Conservation (phyloP, 768 basidiomycete genomes). For the Boletus fagicola region DNA sequence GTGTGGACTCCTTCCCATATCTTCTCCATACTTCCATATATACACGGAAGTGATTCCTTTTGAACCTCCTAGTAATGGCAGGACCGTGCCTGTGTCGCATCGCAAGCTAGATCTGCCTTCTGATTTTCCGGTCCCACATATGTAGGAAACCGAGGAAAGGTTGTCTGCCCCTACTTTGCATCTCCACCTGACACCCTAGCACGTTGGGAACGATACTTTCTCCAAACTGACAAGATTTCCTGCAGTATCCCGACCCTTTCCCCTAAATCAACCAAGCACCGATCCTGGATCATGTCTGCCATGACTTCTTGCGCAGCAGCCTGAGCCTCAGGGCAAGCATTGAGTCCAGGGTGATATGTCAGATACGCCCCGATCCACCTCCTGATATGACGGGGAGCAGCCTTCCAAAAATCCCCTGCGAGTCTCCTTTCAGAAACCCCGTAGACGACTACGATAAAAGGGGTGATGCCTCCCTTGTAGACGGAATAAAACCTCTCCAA, state of each 20-base stretch:
- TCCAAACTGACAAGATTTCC: slow-evolving; percentile 19
- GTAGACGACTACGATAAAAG: slow-evolving; percentile 18
- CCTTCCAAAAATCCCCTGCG: slow-evolving; percentile 14
- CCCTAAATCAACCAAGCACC: slow-evolving; percentile 16
- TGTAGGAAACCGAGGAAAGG: neutral
- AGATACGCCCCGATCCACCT: slow-evolving; percentile 8
- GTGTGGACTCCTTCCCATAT: slow-evolving; percentile 6
- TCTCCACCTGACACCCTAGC: neutral
- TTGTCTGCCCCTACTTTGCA: neutral
- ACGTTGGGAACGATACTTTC: slow-evolving; percentile 19
- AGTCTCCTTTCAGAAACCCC: slow-evolving; percentile 3
- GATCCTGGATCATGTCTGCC: slow-evolving; percentile 12
- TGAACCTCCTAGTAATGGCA: neutral
- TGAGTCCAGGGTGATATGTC: slow-evolving; percentile 14
- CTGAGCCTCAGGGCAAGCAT: slow-evolving; percentile 6
- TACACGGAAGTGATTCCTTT: neutral
- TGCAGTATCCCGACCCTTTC: slow-evolving; percentile 15
- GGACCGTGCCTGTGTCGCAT: neutral
- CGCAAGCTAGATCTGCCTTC: neutral
- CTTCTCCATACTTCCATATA: slow-evolving; percentile 3
- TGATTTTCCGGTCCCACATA: no score
- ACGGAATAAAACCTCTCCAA: slow-evolving; percentile 14
- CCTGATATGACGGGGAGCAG: slow-evolving; percentile 9
- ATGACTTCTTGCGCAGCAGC: slow-evolving; percentile 11
- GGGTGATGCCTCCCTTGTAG: slow-evolving; percentile 16